phyloP scores from a whole-genome alignment of 164 flowering plant genomes.

The Macadamia tetraphylla region DNA sequence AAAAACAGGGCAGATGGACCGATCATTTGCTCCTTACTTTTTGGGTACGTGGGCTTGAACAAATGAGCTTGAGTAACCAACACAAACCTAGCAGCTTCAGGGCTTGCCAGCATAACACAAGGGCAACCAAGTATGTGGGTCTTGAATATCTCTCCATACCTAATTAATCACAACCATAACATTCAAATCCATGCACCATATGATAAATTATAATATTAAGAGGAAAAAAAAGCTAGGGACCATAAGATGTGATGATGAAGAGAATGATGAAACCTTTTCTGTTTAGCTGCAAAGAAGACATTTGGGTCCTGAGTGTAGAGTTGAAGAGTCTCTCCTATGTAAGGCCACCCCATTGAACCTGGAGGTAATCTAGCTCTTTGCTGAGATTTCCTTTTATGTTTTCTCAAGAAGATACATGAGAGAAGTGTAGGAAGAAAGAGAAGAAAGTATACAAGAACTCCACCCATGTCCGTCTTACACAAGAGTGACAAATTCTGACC shows the following conservation, averaged over 20 bases:
- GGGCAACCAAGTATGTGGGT: constrained; percentile 81
- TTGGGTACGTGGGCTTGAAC: constrained; percentile 92
- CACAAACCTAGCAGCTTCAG: constrained; percentile 74
- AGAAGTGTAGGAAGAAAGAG: constrained; percentile 21
- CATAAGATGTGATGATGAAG: neutral
- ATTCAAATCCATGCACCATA: neutral
- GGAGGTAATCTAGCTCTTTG: constrained; percentile 57
- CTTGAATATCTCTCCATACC: constrained; percentile 89
- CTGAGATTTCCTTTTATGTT: constrained; percentile 13
- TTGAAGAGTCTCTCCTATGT: constrained; percentile 69
- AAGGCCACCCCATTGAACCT: constrained; percentile 92
- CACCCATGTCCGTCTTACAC: constrained; percentile 13
- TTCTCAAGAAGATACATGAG: constrained; percentile 19
- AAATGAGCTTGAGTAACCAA: constrained; percentile 60
- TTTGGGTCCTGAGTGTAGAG: constrained; percentile 76
- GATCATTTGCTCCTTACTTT: constrained; percentile 66
- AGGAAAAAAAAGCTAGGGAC: neutral
- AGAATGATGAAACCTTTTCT: constrained; percentile 38
- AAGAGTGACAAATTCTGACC: neutral
- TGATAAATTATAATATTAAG: neutral
- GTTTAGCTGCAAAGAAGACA: constrained; percentile 53
- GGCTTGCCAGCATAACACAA: constrained; percentile 76
- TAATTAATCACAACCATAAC: constrained; percentile 15
- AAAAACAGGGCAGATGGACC: constrained; percentile 82
- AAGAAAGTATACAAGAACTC: constrained; percentile 1